A percentile compares a stretch with the other conserved stretches of the same genome.
phyloP scores from a whole-genome alignment of 139 green algal species.

The Ettlia oleoabundans region DNA sequence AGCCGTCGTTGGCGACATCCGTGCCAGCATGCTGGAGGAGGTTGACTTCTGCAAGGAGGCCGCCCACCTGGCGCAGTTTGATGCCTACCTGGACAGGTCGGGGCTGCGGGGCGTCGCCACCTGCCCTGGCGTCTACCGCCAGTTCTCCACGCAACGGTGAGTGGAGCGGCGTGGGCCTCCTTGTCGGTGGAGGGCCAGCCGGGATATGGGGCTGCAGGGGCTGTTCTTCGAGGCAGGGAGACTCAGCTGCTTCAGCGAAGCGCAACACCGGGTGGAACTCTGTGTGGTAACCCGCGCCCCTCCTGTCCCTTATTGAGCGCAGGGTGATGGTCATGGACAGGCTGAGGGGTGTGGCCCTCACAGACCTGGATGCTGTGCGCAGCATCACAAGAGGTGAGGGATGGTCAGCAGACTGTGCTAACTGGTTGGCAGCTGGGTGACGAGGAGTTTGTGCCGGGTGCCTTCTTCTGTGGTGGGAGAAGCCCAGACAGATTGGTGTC shows the following conservation, averaged over 20 bases:
- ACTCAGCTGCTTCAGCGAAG: no score
- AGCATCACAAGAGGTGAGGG: constrained; percentile 52
- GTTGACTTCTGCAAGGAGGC: constrained; percentile 93
- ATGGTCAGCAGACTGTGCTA: no score
- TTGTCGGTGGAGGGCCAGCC: no score
- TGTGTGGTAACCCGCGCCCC: no score
- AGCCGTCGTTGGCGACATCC: constrained; percentile 75
- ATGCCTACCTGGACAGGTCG: constrained; percentile 72
- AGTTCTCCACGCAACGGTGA: constrained; percentile 73
- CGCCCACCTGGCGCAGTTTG: constrained; percentile 79
- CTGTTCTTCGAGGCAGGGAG: no score
- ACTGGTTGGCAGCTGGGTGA: no score
- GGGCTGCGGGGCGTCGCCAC: constrained; percentile 73
- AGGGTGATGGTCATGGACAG: constrained; percentile 95
- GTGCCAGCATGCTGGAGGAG: constrained; percentile 89
- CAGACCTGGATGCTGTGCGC: constrained; percentile 89
- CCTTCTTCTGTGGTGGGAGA: not conserved
- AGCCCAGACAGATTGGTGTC: no score
- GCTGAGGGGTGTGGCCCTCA: constrained; percentile 89
- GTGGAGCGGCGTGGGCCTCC: no score
- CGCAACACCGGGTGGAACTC: no score
- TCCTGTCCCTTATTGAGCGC: not conserved
- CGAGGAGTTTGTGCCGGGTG: no score
- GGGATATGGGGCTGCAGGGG: no score
- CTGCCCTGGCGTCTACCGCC: constrained; percentile 81